Conservation (phyloP, 371 early-diverging fungal species). For the Umbelopsis sp. region DNA sequence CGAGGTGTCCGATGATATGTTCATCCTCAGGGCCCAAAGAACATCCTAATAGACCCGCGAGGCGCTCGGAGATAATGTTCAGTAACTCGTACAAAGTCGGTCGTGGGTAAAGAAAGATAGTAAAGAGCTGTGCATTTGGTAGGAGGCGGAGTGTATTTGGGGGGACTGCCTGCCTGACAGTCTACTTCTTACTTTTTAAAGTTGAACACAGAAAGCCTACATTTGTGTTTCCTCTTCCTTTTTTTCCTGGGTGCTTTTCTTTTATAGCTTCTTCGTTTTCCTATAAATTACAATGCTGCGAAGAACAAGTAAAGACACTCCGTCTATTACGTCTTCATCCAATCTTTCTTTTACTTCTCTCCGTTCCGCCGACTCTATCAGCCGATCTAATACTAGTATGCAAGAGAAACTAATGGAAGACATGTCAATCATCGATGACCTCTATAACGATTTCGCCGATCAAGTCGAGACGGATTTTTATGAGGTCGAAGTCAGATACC, state of each 20-base stretch:
- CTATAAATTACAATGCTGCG: conserved; percentile 14
- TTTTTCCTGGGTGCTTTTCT: not conserved
- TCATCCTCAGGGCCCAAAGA: not conserved
- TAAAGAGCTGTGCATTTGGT: not conserved
- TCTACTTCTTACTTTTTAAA: not conserved
- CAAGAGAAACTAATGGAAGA: conserved; percentile 12
- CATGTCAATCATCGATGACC: conserved; percentile 14
- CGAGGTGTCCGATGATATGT: not conserved
- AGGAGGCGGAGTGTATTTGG: conserved; percentile 10
- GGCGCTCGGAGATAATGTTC: conserved; percentile 16
- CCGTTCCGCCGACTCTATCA: conserved; percentile 8
- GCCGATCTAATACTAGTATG: conserved; percentile 7
- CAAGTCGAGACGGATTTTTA: conserved; percentile 11
- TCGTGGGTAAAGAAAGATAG: conserved; percentile 12
- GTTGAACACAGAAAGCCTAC: conserved; percentile 7
- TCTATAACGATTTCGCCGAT: conserved; percentile 10
- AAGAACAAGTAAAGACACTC: conserved; percentile 9
- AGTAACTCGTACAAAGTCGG: not conserved
- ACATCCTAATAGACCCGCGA: conserved; percentile 4
- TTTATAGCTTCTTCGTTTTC: not conserved
- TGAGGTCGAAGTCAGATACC: conserved; percentile 15
- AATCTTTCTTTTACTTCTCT: not conserved
- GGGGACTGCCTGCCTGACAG: not conserved
- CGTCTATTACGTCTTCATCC: not conserved
- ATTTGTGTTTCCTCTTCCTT: not conserved